Evolutionary conservation across 192 early-diverging fungal species (phyloP).

Genomic region (Dimargaris cristalligena): DNA sequence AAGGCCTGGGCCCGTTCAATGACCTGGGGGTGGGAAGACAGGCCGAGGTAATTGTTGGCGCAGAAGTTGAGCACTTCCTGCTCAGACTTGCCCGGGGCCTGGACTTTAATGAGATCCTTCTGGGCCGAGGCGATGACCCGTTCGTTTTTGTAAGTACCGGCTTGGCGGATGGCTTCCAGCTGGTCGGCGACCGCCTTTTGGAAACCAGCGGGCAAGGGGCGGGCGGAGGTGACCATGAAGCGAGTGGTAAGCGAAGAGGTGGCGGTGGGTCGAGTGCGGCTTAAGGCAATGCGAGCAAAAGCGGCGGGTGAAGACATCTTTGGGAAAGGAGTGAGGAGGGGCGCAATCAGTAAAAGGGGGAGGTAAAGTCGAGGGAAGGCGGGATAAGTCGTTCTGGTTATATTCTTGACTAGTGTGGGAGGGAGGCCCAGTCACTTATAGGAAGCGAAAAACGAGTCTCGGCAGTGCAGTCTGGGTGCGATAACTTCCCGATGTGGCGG

Average conservation of each 20-base stretch:
- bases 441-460: too few relatives aligned
- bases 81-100: slow-evolving; percentile 17
- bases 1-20: slow-evolving; percentile 30
- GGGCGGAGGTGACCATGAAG: background rate
- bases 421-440: too few relatives aligned
- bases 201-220: background rate
- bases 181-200: slow-evolving; percentile 17
- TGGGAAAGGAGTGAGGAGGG: too few relatives aligned
- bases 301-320: too few relatives aligned
- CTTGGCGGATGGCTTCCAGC: slow-evolving; percentile 33
- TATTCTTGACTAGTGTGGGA: too few relatives aligned
- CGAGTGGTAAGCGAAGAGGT: background rate
- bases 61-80: slow-evolving; percentile 41
- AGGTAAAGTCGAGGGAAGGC: too few relatives aligned
- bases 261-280: too few relatives aligned
- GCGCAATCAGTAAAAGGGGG: too few relatives aligned
- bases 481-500: too few relatives aligned
- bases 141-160: slow-evolving; percentile 52
- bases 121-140: slow-evolving; percentile 42
- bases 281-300: too few relatives aligned
- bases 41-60: slow-evolving; percentile 55
- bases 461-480: too few relatives aligned
- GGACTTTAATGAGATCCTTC: slow-evolving; percentile 30
- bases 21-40: slow-evolving; percentile 39
- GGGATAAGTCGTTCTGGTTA: too few relatives aligned